phyloP scores from a whole-genome alignment of 2,329 filamentous ascomycete species.

The Lachnum nothofagi region DNA sequence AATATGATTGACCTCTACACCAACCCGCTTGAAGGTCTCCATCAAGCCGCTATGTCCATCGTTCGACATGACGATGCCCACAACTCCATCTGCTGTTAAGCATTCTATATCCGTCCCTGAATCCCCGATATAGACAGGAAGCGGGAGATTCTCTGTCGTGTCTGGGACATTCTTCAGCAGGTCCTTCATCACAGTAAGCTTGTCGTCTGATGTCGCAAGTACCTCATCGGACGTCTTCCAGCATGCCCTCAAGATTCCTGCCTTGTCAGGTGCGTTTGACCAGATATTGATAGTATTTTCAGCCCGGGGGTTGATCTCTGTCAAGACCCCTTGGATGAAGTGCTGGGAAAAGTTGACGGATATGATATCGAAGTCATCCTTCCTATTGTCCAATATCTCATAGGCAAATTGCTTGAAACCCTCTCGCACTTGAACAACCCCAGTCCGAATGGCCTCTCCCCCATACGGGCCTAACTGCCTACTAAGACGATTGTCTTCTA shows the following conservation, averaged over 20 bases:
- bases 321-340: too few species aligned
- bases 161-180: slow-evolving; percentile 12
- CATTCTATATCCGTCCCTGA: slow-evolving; percentile 31
- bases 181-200: slow-evolving; percentile 21
- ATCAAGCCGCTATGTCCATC: slow-evolving; percentile 18
- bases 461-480: background rate
- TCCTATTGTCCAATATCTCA: background rate
- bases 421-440: slow-evolving; percentile 4
- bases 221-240: slow-evolving; percentile 2
- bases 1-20: slow-evolving; percentile 14
- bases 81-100: slow-evolving; percentile 20
- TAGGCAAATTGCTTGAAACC: too few species aligned
- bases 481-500: background rate
- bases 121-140: slow-evolving; percentile 30
- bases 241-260: slow-evolving; percentile 18
- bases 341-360: too few species aligned
- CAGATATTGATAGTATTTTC: slow-evolving; percentile 12
- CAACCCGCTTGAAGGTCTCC: slow-evolving; percentile 18
- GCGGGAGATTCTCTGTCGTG: background rate
- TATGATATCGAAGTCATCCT: slow-evolving; percentile 8
- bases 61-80: slow-evolving; percentile 23
- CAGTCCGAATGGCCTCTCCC: slow-evolving; percentile 12
- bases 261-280: slow-evolving; percentile 18
- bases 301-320: too few species aligned
- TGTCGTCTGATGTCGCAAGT: slow-evolving; percentile 24